Conservation (phyloP, 805 yeast species). For the Blastobotrys muscicola region DNA sequence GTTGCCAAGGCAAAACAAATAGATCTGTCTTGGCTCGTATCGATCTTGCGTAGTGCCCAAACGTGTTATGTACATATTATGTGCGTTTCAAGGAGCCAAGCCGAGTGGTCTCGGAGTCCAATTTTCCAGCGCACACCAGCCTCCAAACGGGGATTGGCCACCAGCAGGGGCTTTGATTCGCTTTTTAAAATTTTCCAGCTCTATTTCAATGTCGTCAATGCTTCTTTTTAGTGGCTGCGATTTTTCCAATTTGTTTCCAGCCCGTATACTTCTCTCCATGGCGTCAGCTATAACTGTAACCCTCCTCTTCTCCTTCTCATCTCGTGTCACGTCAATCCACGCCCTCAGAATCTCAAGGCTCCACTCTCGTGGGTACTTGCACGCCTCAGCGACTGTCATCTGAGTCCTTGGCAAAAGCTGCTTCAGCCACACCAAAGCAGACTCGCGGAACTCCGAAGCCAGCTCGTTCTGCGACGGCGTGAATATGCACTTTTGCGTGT, state of each 20-base stretch:
- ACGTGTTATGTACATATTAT: slow-evolving; percentile 3
- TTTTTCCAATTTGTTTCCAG: background rate
- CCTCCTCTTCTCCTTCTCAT: background rate
- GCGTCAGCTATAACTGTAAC: slow-evolving; percentile 1
- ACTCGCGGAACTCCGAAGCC: background rate
- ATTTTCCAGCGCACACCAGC: slow-evolving; percentile 9
- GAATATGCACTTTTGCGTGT: background rate
- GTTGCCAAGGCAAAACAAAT: background rate
- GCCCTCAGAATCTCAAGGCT: slow-evolving; percentile 4
- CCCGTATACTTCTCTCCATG: slow-evolving; percentile 5
- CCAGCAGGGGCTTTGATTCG: slow-evolving; percentile 3
- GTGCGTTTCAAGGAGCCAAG: background rate
- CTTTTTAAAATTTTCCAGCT: slow-evolving; percentile 9
- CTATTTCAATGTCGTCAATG: slow-evolving; percentile 7
- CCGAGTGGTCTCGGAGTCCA: slow-evolving; percentile 18
- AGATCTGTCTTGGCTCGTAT: background rate
- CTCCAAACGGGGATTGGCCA: background rate
- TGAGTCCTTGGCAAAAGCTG: slow-evolving; percentile 3
- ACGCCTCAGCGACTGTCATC: slow-evolving; percentile 1
- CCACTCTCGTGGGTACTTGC: slow-evolving; percentile 6
- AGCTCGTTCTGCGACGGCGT: background rate
- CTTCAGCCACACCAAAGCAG: slow-evolving; percentile 6
- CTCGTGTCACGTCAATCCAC: background rate
- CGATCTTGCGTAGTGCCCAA: background rate
- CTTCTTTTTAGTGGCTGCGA: background rate